Conservation (phyloP, 306 rosid genomes). For the Trifolium subterraneum region DNA sequence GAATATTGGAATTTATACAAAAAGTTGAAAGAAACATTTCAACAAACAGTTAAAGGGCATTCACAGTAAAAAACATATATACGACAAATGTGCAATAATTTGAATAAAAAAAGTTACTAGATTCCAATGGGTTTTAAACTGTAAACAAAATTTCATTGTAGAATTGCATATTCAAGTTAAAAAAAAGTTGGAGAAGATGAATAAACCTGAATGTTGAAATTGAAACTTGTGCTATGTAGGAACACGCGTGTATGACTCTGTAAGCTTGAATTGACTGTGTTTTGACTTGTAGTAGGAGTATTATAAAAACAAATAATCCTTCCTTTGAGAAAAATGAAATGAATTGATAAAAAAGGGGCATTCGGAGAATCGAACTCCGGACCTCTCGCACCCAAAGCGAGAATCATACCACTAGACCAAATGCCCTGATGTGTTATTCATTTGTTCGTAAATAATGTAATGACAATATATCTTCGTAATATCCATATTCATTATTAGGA, state of each 20-base stretch:
- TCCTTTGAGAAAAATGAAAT: no score
- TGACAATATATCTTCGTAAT: no score
- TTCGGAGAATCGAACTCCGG: not conserved
- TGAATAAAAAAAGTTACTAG: not conserved
- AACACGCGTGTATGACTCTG: no score
- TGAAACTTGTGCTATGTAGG: no score
- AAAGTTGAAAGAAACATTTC: not conserved
- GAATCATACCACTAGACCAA: not conserved
- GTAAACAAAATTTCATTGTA: not conserved
- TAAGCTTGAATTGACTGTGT: no score
- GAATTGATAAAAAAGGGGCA: not conserved
- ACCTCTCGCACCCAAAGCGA: not conserved
- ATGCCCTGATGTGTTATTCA: not conserved
- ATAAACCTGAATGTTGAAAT: no score
- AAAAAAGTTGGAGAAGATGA: not conserved
- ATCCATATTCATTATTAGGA: no score
- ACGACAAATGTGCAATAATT: not conserved
- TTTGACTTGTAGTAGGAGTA: no score
- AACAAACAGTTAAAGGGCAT: slow-evolving; percentile 1
- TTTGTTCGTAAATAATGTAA: no score
- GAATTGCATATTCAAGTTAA: not conserved
- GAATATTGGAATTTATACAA: not conserved
- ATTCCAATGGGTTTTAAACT: no score
- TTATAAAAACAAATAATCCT: no score
- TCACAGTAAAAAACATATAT: not conserved